phyloP scores from a whole-genome alignment of 768 basidiomycete genomes.

The Serendipita indica region DNA sequence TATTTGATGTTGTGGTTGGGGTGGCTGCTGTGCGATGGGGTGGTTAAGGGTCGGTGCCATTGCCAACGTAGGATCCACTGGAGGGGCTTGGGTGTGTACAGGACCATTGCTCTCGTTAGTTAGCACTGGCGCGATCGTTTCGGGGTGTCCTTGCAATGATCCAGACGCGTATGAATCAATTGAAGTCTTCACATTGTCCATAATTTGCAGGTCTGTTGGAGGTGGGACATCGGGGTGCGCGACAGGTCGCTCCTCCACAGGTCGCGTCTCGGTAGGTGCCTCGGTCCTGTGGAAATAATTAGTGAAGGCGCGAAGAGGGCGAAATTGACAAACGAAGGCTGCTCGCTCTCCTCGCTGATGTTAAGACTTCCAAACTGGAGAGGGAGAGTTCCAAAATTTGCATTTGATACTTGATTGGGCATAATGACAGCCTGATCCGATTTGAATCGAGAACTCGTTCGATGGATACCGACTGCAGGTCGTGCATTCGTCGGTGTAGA shows the following conservation, averaged over 20 bases:
- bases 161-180: background rate
- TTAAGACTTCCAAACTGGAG: slow-evolving; percentile 85
- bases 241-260: too few relatives aligned
- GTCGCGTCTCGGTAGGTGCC: too few relatives aligned
- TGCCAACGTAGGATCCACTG: background rate
- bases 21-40: background rate
- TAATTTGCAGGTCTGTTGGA: background rate
- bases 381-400: slow-evolving; percentile 39
- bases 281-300: background rate
- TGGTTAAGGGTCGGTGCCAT: background rate
- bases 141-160: background rate
- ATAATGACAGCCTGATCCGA: slow-evolving; percentile 70
- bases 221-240: too few relatives aligned
- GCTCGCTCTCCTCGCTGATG: slow-evolving; percentile 50
- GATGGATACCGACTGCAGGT: slow-evolving; percentile 37
- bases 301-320: background rate
- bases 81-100: background rate
- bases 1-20: too few relatives aligned
- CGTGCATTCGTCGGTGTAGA: slow-evolving; percentile 32
- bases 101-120: background rate
- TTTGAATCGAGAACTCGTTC: slow-evolving; percentile 51
- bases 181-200: background rate
- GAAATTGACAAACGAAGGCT: background rate
- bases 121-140: background rate
- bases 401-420: slow-evolving; percentile 43